phyloP scores from a whole-genome alignment of 352 stramenopile species.

The Pythium pyrilobum region DNA sequence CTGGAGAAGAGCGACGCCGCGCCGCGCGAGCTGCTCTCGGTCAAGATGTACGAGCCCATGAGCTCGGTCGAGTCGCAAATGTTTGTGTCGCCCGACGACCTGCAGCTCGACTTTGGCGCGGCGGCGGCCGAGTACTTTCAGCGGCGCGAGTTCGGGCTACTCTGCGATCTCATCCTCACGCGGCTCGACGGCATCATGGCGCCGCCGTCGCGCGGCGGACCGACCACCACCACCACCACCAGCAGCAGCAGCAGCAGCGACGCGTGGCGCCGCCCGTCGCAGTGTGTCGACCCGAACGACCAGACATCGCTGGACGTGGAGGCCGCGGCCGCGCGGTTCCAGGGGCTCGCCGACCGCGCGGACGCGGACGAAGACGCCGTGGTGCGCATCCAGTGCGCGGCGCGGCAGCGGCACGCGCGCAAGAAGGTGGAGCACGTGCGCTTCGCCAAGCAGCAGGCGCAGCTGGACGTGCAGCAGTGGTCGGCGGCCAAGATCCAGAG shows the following conservation, averaged over 20 bases:
- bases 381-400: conserved; percentile 49
- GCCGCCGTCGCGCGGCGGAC: conserved; percentile 3
- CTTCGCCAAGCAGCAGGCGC: conserved; percentile 12
- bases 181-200: conserved; percentile 55
- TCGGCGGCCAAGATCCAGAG: conserved; percentile 33
- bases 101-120: conserved; percentile 51
- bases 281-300: background rate
- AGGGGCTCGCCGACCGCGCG: conserved; percentile 20
- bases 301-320: conserved; percentile 10
- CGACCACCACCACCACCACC: no score
- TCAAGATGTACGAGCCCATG: conserved; percentile 79
- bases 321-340: conserved; percentile 22
- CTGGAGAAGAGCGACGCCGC: conserved; percentile 27
- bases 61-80: conserved; percentile 72
- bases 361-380: conserved; percentile 16
- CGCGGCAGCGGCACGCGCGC: conserved; percentile 25
- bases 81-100: conserved; percentile 47
- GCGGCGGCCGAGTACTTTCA: conserved; percentile 34
- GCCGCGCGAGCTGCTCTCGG: conserved; percentile 27
- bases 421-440: conserved; percentile 27
- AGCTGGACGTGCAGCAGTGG: background rate
- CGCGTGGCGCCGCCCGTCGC: background rate
- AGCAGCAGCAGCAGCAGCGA: conserved; percentile 1
- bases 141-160: conserved; percentile 35
- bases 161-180: conserved; percentile 59